Evolutionary conservation across 2,329 filamentous ascomycete genomes (phyloP), one percentile per base, ranked within the genome.

Genomic region (Blastomyces parvus): DNA sequence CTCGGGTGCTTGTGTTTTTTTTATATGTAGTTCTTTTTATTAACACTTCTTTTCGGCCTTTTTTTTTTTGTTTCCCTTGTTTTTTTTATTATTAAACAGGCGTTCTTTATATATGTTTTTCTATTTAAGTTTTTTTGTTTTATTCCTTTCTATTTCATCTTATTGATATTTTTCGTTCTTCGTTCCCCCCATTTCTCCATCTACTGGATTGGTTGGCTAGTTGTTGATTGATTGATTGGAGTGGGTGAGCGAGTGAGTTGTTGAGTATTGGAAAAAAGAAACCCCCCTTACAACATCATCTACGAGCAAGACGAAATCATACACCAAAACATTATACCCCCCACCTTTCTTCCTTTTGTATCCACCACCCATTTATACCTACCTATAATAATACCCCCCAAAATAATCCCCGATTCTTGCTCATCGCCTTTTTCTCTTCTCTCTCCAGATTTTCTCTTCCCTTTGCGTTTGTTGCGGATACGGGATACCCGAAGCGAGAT

Each of bases 1-100:
- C 17, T n/a, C 14, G 33, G 33, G 33, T 4, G 8, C 7, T 8
- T 67, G 60, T 72, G 70, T 68, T 71, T 69, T 73, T 30, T 17
- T 52, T 30, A 25, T 30, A 1, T 9, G 8, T 36, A 9, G 33
- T 36, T 36, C 7, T 33, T n/a, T n/a, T n/a, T n/a, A n/a, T 9
- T 36, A 36, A 8, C 33, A 9, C 33, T 36, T 36, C 8, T 36
- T 36, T 36, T 36, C 33, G 33, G 33, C 33, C 33, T 9, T 36
- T 36, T 36, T 64, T 66, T 67, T 63, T 68, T 67, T 66, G 61
- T 66, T 66, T 56, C 7, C 27, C 25, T 53, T 27, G 1, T 22
- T 30, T 7, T 27, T 25, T 52, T 25, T 50, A 9, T n/a, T n/a
- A n/a, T n/a, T 50, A 36, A 22, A 50, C 19, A 50, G n/a, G 46